These are phyloP conservation scores for Cladosporium oxysporum DNA, from an alignment of 2,329 filamentous ascomycete species.

Conservation along the genomic window DNA sequence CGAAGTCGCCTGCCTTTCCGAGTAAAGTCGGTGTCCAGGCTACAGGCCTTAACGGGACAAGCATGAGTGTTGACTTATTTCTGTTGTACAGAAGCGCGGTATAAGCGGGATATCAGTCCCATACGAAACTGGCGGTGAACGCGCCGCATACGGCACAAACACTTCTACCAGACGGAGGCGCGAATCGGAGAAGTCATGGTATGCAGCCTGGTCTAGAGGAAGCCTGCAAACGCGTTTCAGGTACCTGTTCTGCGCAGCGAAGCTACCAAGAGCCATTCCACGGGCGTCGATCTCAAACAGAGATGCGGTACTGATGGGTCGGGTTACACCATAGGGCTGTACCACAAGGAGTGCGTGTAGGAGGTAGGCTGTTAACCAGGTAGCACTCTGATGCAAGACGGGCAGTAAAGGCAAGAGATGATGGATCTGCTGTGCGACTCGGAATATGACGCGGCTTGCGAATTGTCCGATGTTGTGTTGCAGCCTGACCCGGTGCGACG, in stretches of 20 bases:
- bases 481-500: neutral
- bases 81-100: neutral
- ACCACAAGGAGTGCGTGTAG: neutral
- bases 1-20: neutral
- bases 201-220: neutral
- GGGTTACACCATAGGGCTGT: neutral
- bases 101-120: neutral
- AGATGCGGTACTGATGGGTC: neutral
- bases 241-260: neutral
- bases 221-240: neutral
- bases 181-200: neutral
- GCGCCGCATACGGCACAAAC: neutral
- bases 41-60: neutral
- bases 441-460: slow-evolving; percentile 2
- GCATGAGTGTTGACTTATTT: neutral
- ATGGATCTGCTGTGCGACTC: slow-evolving; percentile 8
- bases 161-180: neutral
- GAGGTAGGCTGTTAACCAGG: neutral
- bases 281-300: neutral
- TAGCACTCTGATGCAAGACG: neutral
- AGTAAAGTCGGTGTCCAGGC: neutral
- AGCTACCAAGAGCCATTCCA: slow-evolving; percentile 4
- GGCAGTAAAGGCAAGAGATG: neutral
- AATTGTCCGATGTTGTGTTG: slow-evolving; percentile 8
- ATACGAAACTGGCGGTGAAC: neutral